These are phyloP conservation scores for Blastobotrys aristatus DNA, from an alignment of 1,139 yeast genomes.

Conservation along the genomic window DNA sequence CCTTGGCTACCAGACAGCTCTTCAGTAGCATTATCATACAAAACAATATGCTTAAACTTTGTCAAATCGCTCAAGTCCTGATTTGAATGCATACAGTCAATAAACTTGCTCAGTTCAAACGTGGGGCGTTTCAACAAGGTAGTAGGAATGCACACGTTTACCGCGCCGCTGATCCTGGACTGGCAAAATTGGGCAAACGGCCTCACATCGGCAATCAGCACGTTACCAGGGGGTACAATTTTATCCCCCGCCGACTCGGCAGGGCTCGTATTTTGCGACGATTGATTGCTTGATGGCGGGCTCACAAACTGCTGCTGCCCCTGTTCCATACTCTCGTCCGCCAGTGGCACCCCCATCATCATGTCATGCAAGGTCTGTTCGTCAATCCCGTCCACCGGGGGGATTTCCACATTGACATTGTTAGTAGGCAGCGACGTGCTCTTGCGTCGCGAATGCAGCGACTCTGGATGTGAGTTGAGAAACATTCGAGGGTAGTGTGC, in stretches of 20 bases:
- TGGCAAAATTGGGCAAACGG: constrained; percentile 60
- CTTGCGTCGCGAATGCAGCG: constrained; percentile 4
- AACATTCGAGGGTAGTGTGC: constrained; percentile 3
- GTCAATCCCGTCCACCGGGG: background rate
- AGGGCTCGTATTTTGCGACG: constrained; percentile 8
- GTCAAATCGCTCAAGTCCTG: constrained; percentile 27
- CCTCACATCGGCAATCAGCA: constrained; percentile 58
- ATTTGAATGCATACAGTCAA: constrained; percentile 46
- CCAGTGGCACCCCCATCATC: background rate
- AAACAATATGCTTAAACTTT: constrained; percentile 37
- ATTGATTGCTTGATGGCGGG: constrained; percentile 6
- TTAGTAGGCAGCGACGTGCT: constrained; percentile 7
- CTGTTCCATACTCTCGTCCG: background rate
- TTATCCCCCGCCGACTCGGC: background rate
- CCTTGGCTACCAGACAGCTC: constrained; percentile 12
- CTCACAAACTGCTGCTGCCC: background rate
- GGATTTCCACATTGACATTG: constrained; percentile 6
- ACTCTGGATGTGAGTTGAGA: constrained; percentile 1
- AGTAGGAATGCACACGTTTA: constrained; percentile 72
- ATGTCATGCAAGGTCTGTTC: background rate
- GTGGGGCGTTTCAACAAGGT: constrained; percentile 66
- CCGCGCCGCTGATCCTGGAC: constrained; percentile 49
- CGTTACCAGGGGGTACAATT: constrained; percentile 10
- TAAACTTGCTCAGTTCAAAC: constrained; percentile 52
- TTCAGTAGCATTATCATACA: constrained; percentile 44